Conservation (phyloP, 768 basidiomycete genomes). For the Lactarius trivialis region DNA sequence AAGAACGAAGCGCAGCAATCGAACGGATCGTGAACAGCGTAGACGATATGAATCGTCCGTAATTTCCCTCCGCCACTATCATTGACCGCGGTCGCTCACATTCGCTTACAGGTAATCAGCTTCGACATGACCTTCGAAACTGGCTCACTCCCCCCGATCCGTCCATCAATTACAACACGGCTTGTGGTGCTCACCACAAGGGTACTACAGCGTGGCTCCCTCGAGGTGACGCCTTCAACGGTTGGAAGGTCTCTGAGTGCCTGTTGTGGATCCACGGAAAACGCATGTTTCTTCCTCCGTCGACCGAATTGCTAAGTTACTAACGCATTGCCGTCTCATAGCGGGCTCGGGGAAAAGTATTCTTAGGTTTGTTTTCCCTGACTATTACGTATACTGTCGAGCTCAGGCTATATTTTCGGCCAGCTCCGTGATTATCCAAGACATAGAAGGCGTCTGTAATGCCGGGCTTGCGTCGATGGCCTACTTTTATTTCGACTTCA, state of each 20-base stretch:
- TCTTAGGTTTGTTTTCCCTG: neutral
- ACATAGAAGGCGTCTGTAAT: neutral
- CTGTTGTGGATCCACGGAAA: constrained; percentile 1
- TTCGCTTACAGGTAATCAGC: neutral
- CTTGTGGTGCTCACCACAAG: neutral
- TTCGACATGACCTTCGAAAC: neutral
- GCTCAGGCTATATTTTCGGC: neutral
- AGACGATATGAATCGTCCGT: neutral
- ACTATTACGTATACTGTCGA: neutral
- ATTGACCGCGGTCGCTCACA: neutral
- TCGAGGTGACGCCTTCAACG: neutral
- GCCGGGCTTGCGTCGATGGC: neutral
- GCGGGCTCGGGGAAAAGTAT: constrained; percentile 13
- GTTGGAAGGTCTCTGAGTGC: neutral
- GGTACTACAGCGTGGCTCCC: neutral
- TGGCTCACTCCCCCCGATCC: constrained; percentile 9
- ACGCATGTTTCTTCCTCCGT: neutral
- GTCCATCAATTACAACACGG: neutral
- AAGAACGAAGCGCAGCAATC: neutral
- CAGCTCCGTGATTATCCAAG: constrained; percentile 1
- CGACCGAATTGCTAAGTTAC: neutral
- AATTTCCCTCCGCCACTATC: neutral
- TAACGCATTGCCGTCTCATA: neutral
- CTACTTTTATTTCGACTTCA: neutral
- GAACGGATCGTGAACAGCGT: neutral